phyloP scores from a whole-genome alignment of 176 grass and related monocot species.

The Zea luxurians region DNA sequence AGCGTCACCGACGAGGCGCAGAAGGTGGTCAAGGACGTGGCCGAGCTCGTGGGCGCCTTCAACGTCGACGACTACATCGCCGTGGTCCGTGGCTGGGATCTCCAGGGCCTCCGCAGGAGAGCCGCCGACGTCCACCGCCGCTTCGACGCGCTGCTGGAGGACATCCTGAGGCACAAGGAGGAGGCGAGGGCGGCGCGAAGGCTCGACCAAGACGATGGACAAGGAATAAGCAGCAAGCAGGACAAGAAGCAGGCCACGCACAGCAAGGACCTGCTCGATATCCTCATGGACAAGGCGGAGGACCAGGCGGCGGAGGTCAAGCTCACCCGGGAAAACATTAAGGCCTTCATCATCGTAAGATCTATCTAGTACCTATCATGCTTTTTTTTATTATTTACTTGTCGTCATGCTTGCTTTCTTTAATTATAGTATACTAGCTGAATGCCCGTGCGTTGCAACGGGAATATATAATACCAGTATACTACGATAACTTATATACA shows the following conservation, averaged over 20 bases:
- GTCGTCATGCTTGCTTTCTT: too few species aligned
- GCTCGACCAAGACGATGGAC: not conserved
- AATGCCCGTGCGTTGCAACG: too few species aligned
- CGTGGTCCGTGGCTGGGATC: conserved; percentile 50
- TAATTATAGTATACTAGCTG: too few species aligned
- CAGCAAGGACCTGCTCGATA: conserved; percentile 68
- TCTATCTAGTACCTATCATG: too few species aligned
- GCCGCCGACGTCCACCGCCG: conserved; percentile 46
- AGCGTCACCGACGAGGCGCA: conserved; percentile 47
- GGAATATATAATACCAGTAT: too few species aligned
- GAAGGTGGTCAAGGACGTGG: conserved; percentile 54
- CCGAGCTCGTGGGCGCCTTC: conserved; percentile 60
- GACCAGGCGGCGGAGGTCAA: conserved; percentile 55
- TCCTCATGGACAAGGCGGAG: conserved; percentile 59
- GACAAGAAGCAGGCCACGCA: not conserved
- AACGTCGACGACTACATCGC: conserved; percentile 67
- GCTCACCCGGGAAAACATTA: conserved; percentile 66
- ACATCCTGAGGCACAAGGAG: conserved; percentile 58
- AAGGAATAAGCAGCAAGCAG: not conserved
- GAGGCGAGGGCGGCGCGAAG: conserved; percentile 9
- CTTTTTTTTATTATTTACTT: too few species aligned
- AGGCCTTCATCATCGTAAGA: conserved; percentile 70
- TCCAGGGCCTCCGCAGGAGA: conserved; percentile 65
- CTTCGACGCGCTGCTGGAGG: conserved; percentile 69
- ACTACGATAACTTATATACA: too few species aligned